Percentiles rank a stretch among this genome's conserved stretches.
Conservation (phyloP, 2,329 filamentous ascomycete genomes). For the Paracoccidioides brasiliensis region DNA sequence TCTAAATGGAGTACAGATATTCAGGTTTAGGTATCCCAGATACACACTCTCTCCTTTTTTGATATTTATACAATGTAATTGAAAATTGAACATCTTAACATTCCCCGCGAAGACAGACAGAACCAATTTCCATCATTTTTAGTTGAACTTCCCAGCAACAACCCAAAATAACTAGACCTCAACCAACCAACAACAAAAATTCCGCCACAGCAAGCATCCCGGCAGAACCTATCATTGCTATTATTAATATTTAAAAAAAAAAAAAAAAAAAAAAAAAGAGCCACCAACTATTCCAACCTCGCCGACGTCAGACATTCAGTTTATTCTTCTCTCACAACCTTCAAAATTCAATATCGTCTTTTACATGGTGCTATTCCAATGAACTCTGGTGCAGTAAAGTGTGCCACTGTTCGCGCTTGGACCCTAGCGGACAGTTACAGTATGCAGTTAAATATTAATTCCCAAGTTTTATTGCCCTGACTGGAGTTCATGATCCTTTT, state of each 20-base stretch:
- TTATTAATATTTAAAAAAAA: not conserved
- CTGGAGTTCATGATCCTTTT: not conserved
- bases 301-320: no score
- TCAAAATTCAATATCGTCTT: not conserved
- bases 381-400: constrained; percentile 27
- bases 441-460: constrained; percentile 15
- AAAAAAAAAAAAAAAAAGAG: no score
- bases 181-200: not conserved
- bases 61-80: no score
- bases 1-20: not conserved
- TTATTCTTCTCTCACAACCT: not conserved
- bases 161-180: not conserved
- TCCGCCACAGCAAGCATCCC: no score
- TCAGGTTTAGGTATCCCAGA: no score
- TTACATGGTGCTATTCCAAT: constrained; percentile 22
- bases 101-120: no score
- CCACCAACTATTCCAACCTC: not conserved
- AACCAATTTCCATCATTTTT: not conserved
- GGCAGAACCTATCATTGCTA: not conserved
- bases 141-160: not conserved
- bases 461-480: not conserved
- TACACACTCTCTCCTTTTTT: no score
- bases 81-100: no score
- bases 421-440: constrained; percentile 26
- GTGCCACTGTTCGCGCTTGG: constrained; percentile 28